Evolutionary conservation across 78 protist species (phyloP).

Genomic region (Dictyostelium citrinum): DNA sequence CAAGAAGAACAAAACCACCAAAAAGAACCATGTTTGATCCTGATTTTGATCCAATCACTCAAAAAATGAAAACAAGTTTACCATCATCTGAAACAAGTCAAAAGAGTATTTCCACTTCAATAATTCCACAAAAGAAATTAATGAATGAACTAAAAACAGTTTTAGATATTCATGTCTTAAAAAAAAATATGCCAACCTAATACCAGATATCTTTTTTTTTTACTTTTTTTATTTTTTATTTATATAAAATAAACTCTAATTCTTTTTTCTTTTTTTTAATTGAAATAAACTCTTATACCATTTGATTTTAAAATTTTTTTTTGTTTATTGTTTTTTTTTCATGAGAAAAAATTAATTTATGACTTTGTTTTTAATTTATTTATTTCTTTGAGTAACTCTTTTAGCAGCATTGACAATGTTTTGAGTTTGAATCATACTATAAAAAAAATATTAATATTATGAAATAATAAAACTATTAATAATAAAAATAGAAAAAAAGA

Average conservation of each 20-base stretch:
- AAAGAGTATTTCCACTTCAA: neutral
- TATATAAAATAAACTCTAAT: neutral
- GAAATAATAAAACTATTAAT: neutral
- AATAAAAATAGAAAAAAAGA: neutral
- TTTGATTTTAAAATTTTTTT: no score
- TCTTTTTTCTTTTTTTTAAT: no score
- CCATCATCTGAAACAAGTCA: neutral
- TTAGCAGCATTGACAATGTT: slow-evolving; percentile 75
- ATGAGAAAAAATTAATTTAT: neutral
- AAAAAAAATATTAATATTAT: neutral
- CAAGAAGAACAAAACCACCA: slow-evolving; percentile 25
- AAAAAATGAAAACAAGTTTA: neutral
- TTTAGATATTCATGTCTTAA: neutral
- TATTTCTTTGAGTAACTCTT: slow-evolving; percentile 37
- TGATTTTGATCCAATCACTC: neutral
- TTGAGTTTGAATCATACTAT: slow-evolving; percentile 74
- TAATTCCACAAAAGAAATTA: slow-evolving; percentile 31
- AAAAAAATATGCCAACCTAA: neutral
- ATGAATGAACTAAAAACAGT: slow-evolving; percentile 38
- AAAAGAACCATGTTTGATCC: slow-evolving; percentile 68
- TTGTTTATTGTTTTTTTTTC: neutral
- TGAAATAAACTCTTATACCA: no score
- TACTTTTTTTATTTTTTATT: neutral
- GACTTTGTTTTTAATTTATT: neutral
- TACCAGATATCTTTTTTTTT: neutral